Percentiles rank a stretch among this genome's conserved stretches.
Evolutionary conservation across 129 eudicot genomes (phyloP).

Genomic region (Pittosporum tobira): DNA sequence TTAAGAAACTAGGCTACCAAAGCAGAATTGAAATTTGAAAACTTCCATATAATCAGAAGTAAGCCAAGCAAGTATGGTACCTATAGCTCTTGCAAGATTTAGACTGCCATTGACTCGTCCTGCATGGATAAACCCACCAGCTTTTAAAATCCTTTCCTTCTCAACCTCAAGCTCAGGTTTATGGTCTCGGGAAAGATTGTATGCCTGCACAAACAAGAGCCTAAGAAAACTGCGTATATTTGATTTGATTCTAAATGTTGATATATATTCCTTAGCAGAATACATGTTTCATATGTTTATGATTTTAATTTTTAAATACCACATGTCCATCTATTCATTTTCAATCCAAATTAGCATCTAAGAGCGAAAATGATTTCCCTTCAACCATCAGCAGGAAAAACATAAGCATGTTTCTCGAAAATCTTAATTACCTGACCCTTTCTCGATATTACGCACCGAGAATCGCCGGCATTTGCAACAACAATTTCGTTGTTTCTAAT

Average conservation of each 20-base stretch:
- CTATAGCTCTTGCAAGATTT: slow-evolving; percentile 96
- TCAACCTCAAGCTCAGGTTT: slow-evolving; percentile 90
- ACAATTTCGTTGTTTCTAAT: slow-evolving; percentile 61
- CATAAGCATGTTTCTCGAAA: slow-evolving; percentile 1
- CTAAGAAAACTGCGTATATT: not conserved
- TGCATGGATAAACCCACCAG: slow-evolving; percentile 95
- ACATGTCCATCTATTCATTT: not conserved
- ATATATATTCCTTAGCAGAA: not conserved
- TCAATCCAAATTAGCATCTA: slow-evolving; percentile 3
- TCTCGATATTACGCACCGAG: slow-evolving; percentile 91
- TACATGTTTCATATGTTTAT: slow-evolving; percentile 1
- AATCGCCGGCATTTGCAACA: slow-evolving; percentile 97
- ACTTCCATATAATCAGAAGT: not conserved
- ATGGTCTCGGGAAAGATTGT: slow-evolving; percentile 86
- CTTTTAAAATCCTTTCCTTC: slow-evolving; percentile 82
- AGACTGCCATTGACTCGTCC: slow-evolving; percentile 93
- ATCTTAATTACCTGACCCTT: slow-evolving; percentile 79
- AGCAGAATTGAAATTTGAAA: too few relatives aligned
- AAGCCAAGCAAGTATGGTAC: slow-evolving; percentile 23
- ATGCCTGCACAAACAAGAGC: slow-evolving; percentile 49
- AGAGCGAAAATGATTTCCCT: slow-evolving; percentile 3
- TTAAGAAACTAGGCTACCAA: too few relatives aligned
- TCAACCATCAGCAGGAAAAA: slow-evolving; percentile 1
- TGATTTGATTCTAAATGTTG: not conserved
- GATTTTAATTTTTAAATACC: slow-evolving; percentile 3